Evolutionary conservation across 345 rosid species (phyloP).

Genomic region (Odontarrhena argentea): DNA sequence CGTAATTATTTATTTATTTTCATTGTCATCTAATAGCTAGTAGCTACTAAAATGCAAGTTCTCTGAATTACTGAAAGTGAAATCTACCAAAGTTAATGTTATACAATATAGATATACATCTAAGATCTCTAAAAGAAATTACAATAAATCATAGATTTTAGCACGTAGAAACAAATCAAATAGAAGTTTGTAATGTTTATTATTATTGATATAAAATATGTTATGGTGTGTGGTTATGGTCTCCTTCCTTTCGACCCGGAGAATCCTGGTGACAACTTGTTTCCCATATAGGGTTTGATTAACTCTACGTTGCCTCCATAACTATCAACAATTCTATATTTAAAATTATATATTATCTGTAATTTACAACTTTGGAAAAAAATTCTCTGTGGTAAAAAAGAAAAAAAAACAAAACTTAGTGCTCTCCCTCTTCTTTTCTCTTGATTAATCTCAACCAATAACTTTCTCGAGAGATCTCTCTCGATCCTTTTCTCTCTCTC

Average conservation of each 20-base stretch:
- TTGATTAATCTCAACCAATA: conserved; percentile 37
- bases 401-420: conserved; percentile 34
- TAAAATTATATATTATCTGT: conserved; percentile 30
- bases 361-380: conserved; percentile 24
- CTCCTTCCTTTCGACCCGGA: conserved; percentile 37
- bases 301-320: conserved; percentile 45
- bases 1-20: too few relatives aligned
- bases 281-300: conserved; percentile 35
- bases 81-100: too few relatives aligned
- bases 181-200: too few relatives aligned
- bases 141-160: too few relatives aligned
- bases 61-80: too few relatives aligned
- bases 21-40: too few relatives aligned
- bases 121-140: not conserved
- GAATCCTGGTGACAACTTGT: conserved; percentile 36
- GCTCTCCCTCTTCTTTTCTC: conserved; percentile 45
- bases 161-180: too few relatives aligned
- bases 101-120: not conserved
- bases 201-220: not conserved
- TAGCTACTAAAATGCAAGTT: too few relatives aligned
- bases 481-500: conserved; percentile 19
- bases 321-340: conserved; percentile 34
- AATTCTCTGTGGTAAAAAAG: conserved; percentile 25
- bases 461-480: conserved; percentile 21
- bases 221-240: conserved; percentile 16